Evolutionary conservation across 345 rosid genomes (phyloP), one percentile per base, ranked within the genome.

Genomic region (Eucalyptus grandis): DNA sequence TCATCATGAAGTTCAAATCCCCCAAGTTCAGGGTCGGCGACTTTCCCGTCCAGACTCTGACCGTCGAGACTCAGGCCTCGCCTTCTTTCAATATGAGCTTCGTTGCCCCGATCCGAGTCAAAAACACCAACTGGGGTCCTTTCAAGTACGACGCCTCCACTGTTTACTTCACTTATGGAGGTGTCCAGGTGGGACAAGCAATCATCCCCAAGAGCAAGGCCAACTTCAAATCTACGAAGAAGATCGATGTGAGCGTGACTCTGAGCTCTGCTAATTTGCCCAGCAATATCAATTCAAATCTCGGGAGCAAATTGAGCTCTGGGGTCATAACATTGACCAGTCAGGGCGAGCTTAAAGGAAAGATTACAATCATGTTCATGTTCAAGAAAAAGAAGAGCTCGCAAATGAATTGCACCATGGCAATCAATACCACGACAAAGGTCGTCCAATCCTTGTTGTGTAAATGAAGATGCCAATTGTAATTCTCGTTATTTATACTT

Each of bases 71-170:
- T 21, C 81, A 50, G 40, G 22, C 81, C 30, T 56, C 87, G 31
- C 58, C 92, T 27, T 89, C 90, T 8, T 91, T 91, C 86, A 12
- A 81, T 58, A 50, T 85, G 86, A 31, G 53, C 22, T 85, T 89
- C 7, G 77, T 87, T 46, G 87, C 88, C 34, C 89, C 90, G 44
- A 49, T 91, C 65, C 85, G 86, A 69, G 22, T 91, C 81, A 89
- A 89, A 89, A 91, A 91, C 89, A 49, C 89, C 86, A 91, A 91
- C 53, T 90, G 88, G 87, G 91, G 91, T 31, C 89, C 86, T 51
- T 90, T 82, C 82, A 90, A 81, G 87, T 90, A 85, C 53, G 91
- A 89, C 17, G 80, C 69, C 17, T 69, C 88, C 85, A 88, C 86
- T 14, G 88, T 89, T n/a, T 22, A 16, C 53, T 87, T 91, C 86